These are phyloP conservation scores for Canavalia gladiata DNA, from an alignment of 306 rosid species.

Conservation along the genomic window DNA sequence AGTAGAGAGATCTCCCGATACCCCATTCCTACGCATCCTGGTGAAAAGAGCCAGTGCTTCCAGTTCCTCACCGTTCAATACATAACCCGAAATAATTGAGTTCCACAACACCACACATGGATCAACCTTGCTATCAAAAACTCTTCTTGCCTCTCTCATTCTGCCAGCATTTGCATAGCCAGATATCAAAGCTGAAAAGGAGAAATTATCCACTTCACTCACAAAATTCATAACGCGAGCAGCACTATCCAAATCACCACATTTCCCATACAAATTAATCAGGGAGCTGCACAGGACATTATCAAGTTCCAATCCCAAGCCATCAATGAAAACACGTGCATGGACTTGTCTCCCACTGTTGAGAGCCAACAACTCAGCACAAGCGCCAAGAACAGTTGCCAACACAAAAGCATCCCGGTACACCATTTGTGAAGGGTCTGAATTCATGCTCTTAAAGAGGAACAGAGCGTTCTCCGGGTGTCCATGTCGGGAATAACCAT, in stretches of 20 bases:
- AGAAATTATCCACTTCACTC: constrained; percentile 78
- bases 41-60: constrained; percentile 70
- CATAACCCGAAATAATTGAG: constrained; percentile 77
- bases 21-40: constrained; percentile 63
- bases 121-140: constrained; percentile 58
- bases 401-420: constrained; percentile 59
- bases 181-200: constrained; percentile 76
- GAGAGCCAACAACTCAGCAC: constrained; percentile 68
- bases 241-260: constrained; percentile 78
- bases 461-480: constrained; percentile 58
- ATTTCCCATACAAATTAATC: constrained; percentile 73
- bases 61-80: constrained; percentile 60
- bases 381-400: constrained; percentile 69
- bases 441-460: constrained; percentile 71
- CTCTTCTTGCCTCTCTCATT: constrained; percentile 74
- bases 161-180: constrained; percentile 73
- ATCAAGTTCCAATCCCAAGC: constrained; percentile 59
- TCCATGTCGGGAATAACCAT: constrained; percentile 69
- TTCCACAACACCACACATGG: constrained; percentile 74
- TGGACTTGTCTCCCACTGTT: constrained; percentile 84
- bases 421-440: constrained; percentile 49
- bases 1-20: constrained; percentile 62
- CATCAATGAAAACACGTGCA: constrained; percentile 66
- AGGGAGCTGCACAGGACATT: constrained; percentile 68
- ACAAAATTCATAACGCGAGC: constrained; percentile 55